Evolutionary conservation across 2,329 filamentous ascomycete species (phyloP).

Genomic region (Colletotrichum karsti): DNA sequence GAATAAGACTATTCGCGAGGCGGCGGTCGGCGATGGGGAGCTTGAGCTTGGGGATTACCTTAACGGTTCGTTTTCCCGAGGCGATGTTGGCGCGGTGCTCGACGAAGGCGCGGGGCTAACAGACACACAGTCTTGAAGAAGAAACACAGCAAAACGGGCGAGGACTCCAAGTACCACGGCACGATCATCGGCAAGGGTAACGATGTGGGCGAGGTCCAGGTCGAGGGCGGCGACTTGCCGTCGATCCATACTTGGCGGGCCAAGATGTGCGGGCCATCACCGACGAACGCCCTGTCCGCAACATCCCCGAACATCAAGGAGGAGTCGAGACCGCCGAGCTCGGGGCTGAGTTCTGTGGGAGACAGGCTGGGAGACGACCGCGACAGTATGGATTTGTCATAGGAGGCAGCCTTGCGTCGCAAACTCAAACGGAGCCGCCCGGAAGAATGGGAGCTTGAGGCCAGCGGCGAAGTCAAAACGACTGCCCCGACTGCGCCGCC

Average conservation of each 20-base stretch:
- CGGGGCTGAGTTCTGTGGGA: constrained; percentile 65
- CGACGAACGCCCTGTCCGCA: constrained; percentile 27
- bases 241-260: constrained; percentile 74
- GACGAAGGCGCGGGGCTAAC: neutral
- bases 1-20: constrained; percentile 82
- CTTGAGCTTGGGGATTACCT: constrained; percentile 75
- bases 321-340: constrained; percentile 58
- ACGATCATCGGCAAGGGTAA: constrained; percentile 81
- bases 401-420: constrained; percentile 21
- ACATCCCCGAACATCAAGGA: constrained; percentile 28
- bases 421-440: neutral
- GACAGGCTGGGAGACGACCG: constrained; percentile 53
- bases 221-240: constrained; percentile 79
- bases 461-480: neutral
- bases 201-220: constrained; percentile 73
- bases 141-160: constrained; percentile 89
- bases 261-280: constrained; percentile 42
- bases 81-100: too few species aligned
- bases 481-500: too few species aligned
- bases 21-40: constrained; percentile 77
- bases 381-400: constrained; percentile 56
- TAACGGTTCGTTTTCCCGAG: constrained; percentile 56
- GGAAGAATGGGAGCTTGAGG: too few species aligned
- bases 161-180: constrained; percentile 85
- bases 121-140: constrained; percentile 76